Evolutionary conservation across 495 filamentous ascomycete genomes (phyloP).

Genomic region (Penicillium cinerascens): DNA sequence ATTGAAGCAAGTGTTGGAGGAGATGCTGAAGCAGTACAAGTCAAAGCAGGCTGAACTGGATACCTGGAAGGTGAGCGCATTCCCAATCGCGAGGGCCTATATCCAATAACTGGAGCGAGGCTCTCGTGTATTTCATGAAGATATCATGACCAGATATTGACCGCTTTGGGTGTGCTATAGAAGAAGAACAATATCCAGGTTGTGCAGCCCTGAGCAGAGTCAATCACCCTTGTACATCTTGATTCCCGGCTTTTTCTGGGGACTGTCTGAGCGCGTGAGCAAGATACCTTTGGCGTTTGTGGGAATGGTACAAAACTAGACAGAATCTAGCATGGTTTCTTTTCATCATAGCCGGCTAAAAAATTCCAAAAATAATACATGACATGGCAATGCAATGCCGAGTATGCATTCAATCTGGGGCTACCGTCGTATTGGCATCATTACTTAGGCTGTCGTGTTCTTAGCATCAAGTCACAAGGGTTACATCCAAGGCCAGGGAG

Average conservation of each 20-base stretch:
- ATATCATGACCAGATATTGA: background rate
- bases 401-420: background rate
- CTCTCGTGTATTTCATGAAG: background rate
- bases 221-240: conserved; percentile 8
- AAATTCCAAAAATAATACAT: background rate
- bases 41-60: conserved; percentile 91
- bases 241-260: conserved; percentile 6
- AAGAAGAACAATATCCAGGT: conserved; percentile 99
- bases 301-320: conserved; percentile 21
- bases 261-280: conserved; percentile 6
- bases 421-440: background rate
- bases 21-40: conserved; percentile 96
- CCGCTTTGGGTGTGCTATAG: conserved; percentile 41
- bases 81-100: background rate
- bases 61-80: conserved; percentile 85
- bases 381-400: background rate
- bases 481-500: background rate
- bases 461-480: background rate
- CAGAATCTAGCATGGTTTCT: conserved; percentile 22
- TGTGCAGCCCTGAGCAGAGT: conserved; percentile 63
- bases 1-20: conserved; percentile 91
- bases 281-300: conserved; percentile 22
- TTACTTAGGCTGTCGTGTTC: background rate
- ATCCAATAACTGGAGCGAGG: background rate
- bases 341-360: conserved; percentile 7